Conservation (phyloP, 139 green algal species). For the Cymbomonas tetramitiformis region DNA sequence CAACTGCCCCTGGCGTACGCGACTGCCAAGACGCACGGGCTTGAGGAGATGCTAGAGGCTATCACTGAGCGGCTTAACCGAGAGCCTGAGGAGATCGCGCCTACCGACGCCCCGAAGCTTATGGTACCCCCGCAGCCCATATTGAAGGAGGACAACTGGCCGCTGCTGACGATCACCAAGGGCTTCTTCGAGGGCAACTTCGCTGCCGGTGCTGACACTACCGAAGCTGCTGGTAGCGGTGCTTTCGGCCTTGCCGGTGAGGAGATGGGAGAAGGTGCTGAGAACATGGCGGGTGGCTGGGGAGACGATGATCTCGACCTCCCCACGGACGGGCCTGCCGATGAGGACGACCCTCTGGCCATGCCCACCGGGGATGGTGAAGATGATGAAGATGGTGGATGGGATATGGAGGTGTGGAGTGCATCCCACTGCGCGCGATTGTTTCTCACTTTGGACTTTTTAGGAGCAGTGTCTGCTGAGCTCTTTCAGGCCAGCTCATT, state of each 20-base stretch:
- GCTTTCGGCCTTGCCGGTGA: conserved; percentile 24
- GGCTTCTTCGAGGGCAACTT: conserved; percentile 88
- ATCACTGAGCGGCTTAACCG: conserved; percentile 32
- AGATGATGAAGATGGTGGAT: conserved; percentile 64
- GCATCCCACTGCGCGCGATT: no score
- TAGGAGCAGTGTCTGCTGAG: no score
- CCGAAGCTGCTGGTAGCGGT: not conserved
- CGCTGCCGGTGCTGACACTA: conserved; percentile 10
- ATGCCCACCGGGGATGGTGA: conserved; percentile 29
- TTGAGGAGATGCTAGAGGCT: conserved; percentile 42
- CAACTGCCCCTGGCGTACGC: conserved; percentile 81
- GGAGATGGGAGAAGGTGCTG: conserved; percentile 28
- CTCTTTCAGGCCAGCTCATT: no score
- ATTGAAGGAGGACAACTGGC: conserved; percentile 86
- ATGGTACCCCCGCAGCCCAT: conserved; percentile 56
- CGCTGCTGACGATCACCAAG: conserved; percentile 87
- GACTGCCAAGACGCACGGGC: conserved; percentile 67
- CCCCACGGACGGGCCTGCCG: conserved; percentile 35
- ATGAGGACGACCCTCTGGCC: conserved; percentile 20
- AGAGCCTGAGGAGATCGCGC: conserved; percentile 38
- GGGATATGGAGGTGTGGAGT: conserved; percentile 99
- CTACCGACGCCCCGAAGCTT: conserved; percentile 23
- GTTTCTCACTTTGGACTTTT: no score
- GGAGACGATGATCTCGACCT: conserved; percentile 69
- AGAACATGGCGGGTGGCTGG: conserved; percentile 38